Evolutionary conservation across 2,329 filamentous ascomycete genomes (phyloP).

Genomic region (Ascochyta pisi): DNA sequence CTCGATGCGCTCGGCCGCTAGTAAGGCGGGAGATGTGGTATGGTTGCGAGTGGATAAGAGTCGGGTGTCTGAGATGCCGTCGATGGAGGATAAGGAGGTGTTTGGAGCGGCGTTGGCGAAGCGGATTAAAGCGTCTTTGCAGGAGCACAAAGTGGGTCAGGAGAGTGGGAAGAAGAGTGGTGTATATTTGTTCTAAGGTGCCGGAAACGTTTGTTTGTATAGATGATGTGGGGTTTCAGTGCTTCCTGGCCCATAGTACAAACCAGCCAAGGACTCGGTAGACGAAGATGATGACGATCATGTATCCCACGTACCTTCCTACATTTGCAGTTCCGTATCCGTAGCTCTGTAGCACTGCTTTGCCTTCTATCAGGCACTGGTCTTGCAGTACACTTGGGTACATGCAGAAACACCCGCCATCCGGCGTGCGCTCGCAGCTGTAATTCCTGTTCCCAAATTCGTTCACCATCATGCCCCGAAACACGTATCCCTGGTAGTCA

Average conservation of each 20-base stretch:
- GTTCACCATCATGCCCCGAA: conserved; percentile 93
- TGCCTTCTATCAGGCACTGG: conserved; percentile 74
- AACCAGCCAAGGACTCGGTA: conserved; percentile 74
- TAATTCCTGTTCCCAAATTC: conserved; percentile 75
- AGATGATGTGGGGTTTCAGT: conserved; percentile 7
- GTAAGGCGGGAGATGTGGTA: conserved; percentile 6
- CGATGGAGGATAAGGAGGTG: conserved; percentile 5
- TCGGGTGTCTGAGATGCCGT: conserved; percentile 2
- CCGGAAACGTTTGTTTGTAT: too few relatives aligned
- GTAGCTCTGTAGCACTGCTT: conserved; percentile 72
- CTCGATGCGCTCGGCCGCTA: conserved; percentile 4
- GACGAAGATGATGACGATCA: conserved; percentile 76
- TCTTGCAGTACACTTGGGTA: conserved; percentile 68
- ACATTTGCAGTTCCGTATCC: conserved; percentile 69
- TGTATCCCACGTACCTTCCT: conserved; percentile 76
- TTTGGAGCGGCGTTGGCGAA: conserved; percentile 15
- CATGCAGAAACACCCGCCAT: conserved; percentile 69
- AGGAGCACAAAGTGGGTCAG: conserved; percentile 8
- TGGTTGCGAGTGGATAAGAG: conserved; percentile 19
- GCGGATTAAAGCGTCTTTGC: conserved; percentile 16
- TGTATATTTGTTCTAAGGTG: too few relatives aligned
- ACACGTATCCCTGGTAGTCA: conserved; percentile 86
- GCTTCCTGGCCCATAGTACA: conserved; percentile 58
- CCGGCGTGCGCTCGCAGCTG: conserved; percentile 56
- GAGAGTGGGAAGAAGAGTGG: neutral